phyloP scores from a whole-genome alignment of 2,329 filamentous ascomycete species.

The Arthrinium puccinioides region DNA sequence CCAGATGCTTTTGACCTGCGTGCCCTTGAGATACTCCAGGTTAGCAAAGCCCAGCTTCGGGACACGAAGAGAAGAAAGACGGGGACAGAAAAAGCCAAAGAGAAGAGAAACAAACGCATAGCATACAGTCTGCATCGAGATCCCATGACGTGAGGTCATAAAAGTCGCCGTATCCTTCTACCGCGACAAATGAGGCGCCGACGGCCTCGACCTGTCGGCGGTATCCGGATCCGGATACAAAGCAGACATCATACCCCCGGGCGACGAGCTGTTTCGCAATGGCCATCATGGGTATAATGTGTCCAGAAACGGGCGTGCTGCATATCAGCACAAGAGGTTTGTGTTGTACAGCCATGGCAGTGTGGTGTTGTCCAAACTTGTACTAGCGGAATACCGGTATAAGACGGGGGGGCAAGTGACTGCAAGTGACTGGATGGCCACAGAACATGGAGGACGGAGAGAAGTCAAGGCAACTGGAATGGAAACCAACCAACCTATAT shows the following conservation, averaged over 20 bases:
- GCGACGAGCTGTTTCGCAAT: conserved; percentile 4
- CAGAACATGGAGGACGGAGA: no score
- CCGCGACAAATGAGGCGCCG: conserved; percentile 3
- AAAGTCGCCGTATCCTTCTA: conserved; percentile 4
- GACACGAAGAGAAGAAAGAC: neutral
- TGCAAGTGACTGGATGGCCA: no score
- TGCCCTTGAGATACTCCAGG: neutral
- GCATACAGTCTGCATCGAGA: conserved; percentile 4
- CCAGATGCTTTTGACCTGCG: conserved; percentile 1
- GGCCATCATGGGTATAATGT: conserved; percentile 3
- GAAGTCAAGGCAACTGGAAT: no score
- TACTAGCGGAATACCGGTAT: no score
- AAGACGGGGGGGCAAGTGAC: no score
- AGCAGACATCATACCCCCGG: neutral
- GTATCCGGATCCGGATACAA: neutral
- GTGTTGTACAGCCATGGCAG: neutral
- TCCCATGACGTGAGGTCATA: conserved; percentile 7
- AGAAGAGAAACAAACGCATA: neutral
- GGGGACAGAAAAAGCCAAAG: neutral
- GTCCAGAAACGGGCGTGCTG: conserved; percentile 1
- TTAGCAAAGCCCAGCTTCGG: neutral
- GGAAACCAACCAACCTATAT: no score
- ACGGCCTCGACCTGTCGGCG: neutral
- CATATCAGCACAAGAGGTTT: conserved; percentile 1
- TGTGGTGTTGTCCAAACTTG: neutral